phyloP scores from a whole-genome alignment of 1,284 basidiomycete genomes.

The Ceratobasidium sp. region DNA sequence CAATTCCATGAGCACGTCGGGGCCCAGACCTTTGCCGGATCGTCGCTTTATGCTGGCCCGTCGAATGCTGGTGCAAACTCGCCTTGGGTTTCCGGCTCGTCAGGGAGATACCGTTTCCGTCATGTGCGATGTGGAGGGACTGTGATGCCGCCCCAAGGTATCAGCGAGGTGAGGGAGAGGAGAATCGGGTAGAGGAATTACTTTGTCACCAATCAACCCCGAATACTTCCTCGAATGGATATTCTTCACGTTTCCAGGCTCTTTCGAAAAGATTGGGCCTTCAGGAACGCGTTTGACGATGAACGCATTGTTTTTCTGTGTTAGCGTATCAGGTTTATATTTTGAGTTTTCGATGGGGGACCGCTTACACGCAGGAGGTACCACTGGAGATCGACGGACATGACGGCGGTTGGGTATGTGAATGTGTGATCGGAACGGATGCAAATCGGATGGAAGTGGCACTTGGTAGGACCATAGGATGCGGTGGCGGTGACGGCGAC shows the following conservation, averaged over 20 bases:
- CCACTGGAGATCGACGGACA: conserved; percentile 87
- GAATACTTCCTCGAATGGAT: conserved; percentile 91
- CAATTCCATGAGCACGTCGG: conserved; percentile 79
- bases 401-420: conserved; percentile 36
- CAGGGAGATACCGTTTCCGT: conserved; percentile 71
- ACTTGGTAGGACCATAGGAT: no score
- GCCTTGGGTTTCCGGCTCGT: conserved; percentile 75
- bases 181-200: conserved; percentile 48
- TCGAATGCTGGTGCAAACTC: conserved; percentile 64
- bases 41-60: conserved; percentile 61
- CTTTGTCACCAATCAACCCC: conserved; percentile 85
- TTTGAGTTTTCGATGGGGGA: background rate
- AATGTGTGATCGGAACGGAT: conserved; percentile 33
- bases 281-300: conserved; percentile 77
- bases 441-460: conserved; percentile 19
- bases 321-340: background rate
- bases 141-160: background rate
- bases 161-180: background rate
- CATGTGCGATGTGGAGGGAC: conserved; percentile 50
- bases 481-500: no score
- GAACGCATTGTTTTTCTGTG: conserved; percentile 87
- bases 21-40: conserved; percentile 78
- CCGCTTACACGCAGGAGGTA: conserved; percentile 84
- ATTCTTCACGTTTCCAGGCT: conserved; percentile 89
- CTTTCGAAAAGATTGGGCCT: conserved; percentile 82